Evolutionary conservation across 2,329 filamentous ascomycete species (phyloP).

Genomic region (Neocucurbitaria cava): DNA sequence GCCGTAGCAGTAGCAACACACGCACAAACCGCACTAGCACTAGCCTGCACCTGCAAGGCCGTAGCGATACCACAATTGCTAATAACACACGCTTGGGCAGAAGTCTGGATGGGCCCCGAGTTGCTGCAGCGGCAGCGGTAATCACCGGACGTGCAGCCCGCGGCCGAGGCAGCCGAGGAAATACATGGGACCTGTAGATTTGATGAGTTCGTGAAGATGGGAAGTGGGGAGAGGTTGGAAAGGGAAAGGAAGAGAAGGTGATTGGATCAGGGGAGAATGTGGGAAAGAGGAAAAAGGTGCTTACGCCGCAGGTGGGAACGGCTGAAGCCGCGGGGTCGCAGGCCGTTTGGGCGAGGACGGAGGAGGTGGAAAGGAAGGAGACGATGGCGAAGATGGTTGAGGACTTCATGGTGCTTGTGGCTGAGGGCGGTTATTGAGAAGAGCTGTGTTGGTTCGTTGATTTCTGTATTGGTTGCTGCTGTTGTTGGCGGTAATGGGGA

Average conservation of each 20-base stretch:
- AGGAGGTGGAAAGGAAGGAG: constrained; percentile 3
- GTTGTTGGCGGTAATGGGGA: not conserved
- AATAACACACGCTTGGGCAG: constrained; percentile 18
- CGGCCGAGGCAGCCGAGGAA: constrained; percentile 11
- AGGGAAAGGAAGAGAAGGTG: not conserved
- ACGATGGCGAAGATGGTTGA: constrained; percentile 50
- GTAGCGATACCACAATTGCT: constrained; percentile 16
- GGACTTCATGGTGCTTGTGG: constrained; percentile 93
- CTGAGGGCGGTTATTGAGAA: constrained; percentile 64
- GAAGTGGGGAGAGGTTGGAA: not conserved
- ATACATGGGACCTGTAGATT: constrained; percentile 16
- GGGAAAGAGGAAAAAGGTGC: not conserved
- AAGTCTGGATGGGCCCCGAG: constrained; percentile 14
- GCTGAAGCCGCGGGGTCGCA: constrained; percentile 15
- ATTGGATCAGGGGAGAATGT: not conserved
- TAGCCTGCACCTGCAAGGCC: constrained; percentile 19
- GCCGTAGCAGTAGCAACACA: constrained; percentile 17
- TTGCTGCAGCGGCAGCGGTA: constrained; percentile 21
- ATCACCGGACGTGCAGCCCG: constrained; percentile 11
- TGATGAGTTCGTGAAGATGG: not conserved
- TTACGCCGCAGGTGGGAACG: constrained; percentile 18
- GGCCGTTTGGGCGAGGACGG: constrained; percentile 18
- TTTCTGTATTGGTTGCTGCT: not conserved
- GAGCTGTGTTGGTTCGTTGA: constrained; percentile 56
- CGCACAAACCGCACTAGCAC: constrained; percentile 15